Evolutionary conservation across 2,329 filamentous ascomycete species (phyloP).

Genomic region (Pezicula carpinea): DNA sequence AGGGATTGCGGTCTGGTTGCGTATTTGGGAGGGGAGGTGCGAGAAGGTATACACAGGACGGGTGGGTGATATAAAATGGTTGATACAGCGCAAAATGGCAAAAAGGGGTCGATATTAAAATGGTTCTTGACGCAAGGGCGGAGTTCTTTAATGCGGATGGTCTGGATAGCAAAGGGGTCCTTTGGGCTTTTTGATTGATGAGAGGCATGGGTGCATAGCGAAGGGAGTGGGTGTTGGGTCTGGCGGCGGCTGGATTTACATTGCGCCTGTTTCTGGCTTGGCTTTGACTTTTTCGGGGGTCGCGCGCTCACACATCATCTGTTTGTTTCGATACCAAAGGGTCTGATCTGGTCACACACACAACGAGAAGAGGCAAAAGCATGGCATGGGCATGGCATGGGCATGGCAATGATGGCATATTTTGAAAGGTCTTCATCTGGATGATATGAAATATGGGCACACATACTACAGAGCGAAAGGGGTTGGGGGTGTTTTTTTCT

Average conservation of each 20-base stretch:
- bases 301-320: not conserved
- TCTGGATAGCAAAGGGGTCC: constrained; percentile 11
- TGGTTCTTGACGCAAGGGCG: constrained; percentile 22
- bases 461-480: not conserved
- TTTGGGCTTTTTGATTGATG: constrained; percentile 1
- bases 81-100: constrained; percentile 20
- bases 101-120: constrained; percentile 7
- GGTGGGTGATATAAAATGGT: constrained; percentile 10
- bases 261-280: not conserved
- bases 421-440: not conserved
- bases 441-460: no score
- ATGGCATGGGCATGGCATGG: constrained; percentile 9
- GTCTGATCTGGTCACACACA: not conserved
- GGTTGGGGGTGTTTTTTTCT: not conserved
- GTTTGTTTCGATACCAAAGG: no score
- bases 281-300: constrained; percentile 1
- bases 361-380: constrained; percentile 6
- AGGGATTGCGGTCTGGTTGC: constrained; percentile 5
- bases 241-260: constrained; percentile 5
- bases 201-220: constrained; percentile 23
- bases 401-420: constrained; percentile 6
- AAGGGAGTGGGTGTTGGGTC: constrained; percentile 21
- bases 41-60: constrained; percentile 20
- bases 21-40: not conserved
- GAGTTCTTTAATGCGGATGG: constrained; percentile 32